A percentile compares a stretch with the other conserved stretches of the same genome.
phyloP scores from a whole-genome alignment of 179 eudicot genomes.

The Amaranthus tricolor region DNA sequence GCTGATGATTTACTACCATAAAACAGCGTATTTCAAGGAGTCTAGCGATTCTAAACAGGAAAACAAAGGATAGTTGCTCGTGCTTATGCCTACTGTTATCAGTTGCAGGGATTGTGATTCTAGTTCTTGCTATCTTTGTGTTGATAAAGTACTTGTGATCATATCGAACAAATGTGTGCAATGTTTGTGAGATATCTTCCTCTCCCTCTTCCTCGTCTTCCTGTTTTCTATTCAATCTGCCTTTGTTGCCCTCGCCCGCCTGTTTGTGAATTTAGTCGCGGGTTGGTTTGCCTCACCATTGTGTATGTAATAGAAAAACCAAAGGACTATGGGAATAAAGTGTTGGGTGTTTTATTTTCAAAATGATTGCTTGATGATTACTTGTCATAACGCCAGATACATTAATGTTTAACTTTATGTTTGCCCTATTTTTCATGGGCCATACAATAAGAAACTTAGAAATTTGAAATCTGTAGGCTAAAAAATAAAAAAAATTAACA shows the following conservation, averaged over 20 bases:
- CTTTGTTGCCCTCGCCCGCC: neutral
- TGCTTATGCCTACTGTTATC: conserved; percentile 59
- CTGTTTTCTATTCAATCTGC: neutral
- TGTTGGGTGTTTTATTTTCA: neutral
- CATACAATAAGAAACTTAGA: no score
- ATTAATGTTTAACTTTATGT: no score
- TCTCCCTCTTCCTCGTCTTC: neutral
- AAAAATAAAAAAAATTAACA: no score
- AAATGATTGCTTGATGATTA: neutral
- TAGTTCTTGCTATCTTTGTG: conserved; percentile 54
- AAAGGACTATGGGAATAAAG: neutral
- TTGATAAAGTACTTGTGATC: conserved; percentile 65
- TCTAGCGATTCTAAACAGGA: conserved; percentile 64
- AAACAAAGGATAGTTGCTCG: conserved; percentile 77
- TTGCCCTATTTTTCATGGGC: no score
- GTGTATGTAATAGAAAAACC: conserved; percentile 1
- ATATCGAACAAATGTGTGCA: conserved; percentile 9
- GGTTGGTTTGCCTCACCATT: neutral
- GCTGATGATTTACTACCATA: neutral
- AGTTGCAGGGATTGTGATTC: conserved; percentile 56
- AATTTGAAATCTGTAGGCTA: no score
- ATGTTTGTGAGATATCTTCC: conserved; percentile 6
- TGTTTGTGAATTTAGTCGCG: no score
- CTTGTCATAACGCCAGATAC: no score
- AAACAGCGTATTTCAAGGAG: conserved; percentile 29